Base-by-base conservation (phyloP, 192 early-diverging fungal genomes). In the Podila clonocystis region DNA sequence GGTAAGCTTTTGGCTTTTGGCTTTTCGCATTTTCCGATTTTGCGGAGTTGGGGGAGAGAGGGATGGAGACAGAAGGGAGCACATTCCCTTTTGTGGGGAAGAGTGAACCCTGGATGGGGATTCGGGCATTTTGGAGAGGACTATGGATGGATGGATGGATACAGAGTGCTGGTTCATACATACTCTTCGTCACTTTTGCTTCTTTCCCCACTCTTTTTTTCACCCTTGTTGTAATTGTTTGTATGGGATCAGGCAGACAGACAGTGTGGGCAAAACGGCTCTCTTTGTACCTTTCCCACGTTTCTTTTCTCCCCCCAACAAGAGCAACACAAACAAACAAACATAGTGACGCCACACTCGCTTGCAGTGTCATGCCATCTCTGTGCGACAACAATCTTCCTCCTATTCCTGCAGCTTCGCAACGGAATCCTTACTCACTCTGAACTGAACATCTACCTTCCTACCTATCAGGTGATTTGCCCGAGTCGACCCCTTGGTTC, bases 401-500 rank as follows among this genome's bases (percentile, higher is more conserved):
- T 45, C 41, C 15, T 15, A 45, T 45, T 45, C 41, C 41, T 45
- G 13, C 9, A 15, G 15, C 41, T 15, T 45, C 15, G 2, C 41
- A 3, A 45, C 9, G 3, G 12, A 12, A 45, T 15, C 41, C 3
- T 45, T 15, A 45, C 41, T 45, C 0, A 45, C 41, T 4, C 13
- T 45, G 41, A 1, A 45, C 41, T 52, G 50, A 5, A 8, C 5
- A 2, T 11, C 52, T 9, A 24, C 22, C 52, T 17, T 0, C 20
- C 24, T 4, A 9, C 9, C n/a, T 26, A 1, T 22, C 72, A 67
- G 62, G 19, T 22, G 78, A 72, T 13, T 50, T 80, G 49, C 65
- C 76, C 30, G 76, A 83, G 60, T 86, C 74, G 13, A 89, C 91
- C 45, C 95, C 95, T 29, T 99, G 97, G 97, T 99, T 97, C 82